Conservation (phyloP, 352 stramenopile species). For the Phytophthora quininea region DNA sequence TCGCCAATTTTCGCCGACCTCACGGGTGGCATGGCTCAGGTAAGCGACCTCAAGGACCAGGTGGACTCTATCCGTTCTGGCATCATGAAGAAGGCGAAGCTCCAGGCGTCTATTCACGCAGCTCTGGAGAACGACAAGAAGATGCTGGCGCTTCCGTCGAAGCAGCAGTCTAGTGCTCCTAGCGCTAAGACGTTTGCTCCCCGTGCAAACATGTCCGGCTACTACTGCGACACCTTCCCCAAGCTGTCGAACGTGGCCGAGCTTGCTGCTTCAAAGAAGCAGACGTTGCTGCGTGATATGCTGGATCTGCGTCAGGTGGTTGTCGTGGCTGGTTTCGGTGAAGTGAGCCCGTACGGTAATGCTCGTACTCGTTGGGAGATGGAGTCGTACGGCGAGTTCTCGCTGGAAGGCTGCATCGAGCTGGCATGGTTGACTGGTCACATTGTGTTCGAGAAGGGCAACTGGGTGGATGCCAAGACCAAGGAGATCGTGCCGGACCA, state of each 20-base stretch:
- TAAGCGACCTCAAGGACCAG: constrained; percentile 77
- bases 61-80: constrained; percentile 57
- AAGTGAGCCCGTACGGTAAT: constrained; percentile 88
- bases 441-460: constrained; percentile 83
- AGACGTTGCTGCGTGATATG: constrained; percentile 68
- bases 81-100: constrained; percentile 65
- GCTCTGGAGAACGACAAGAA: constrained; percentile 52
- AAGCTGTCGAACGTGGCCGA: constrained; percentile 45
- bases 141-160: constrained; percentile 27
- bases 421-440: constrained; percentile 85
- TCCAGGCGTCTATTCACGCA: constrained; percentile 51
- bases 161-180: constrained; percentile 15
- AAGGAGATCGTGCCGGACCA: constrained; percentile 79
- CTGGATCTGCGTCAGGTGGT: constrained; percentile 85
- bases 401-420: constrained; percentile 89
- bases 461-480: constrained; percentile 85
- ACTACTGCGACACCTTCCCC: constrained; percentile 78
- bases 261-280: constrained; percentile 44
- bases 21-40: constrained; percentile 76
- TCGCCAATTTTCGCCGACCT: constrained; percentile 82
- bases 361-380: constrained; percentile 90
- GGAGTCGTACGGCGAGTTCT: constrained; percentile 90
- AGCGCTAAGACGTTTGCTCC: constrained; percentile 40
- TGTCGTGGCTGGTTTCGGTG: constrained; percentile 86
- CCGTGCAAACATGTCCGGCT: constrained; percentile 73